Percentiles rank a stretch among this genome's conserved stretches.
phyloP scores from a whole-genome alignment of 345 rosid species.

The Arabis alpina region DNA sequence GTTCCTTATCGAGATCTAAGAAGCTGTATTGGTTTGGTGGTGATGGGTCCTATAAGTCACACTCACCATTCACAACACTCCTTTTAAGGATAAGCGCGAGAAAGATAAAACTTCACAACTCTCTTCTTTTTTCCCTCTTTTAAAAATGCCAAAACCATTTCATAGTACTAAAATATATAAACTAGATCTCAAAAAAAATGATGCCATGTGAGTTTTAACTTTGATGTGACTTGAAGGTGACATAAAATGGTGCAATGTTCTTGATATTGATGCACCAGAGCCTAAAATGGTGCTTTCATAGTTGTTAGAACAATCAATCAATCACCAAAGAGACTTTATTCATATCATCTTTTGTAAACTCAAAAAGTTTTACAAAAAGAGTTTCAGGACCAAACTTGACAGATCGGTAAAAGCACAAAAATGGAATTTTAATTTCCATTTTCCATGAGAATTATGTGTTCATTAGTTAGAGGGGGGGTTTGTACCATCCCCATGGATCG shows the following conservation, averaged over 20 bases:
- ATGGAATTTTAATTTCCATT: conserved; percentile 1
- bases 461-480: conserved; percentile 56
- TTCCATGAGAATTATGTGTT: neutral
- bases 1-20: conserved; percentile 31
- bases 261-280: conserved; percentile 7
- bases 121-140: neutral
- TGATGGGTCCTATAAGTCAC: conserved; percentile 41
- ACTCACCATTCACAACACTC: conserved; percentile 30
- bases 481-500: conserved; percentile 97
- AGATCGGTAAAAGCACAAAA: conserved; percentile 6
- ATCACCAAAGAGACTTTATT: conserved; percentile 23
- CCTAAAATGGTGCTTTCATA: conserved; percentile 5
- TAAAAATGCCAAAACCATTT: too few relatives aligned
- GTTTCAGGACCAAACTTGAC: conserved; percentile 25
- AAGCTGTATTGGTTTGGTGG: conserved; percentile 19
- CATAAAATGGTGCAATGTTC: conserved; percentile 35
- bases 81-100: conserved; percentile 38
- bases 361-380: conserved; percentile 5
- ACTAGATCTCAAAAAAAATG: too few relatives aligned
- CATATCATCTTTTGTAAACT: conserved; percentile 16
- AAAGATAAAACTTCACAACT: neutral
- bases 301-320: conserved; percentile 13
- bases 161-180: too few relatives aligned
- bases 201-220: conserved; percentile 38
- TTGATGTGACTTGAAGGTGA: conserved; percentile 41